Base-by-base conservation (phyloP, 2,329 filamentous ascomycete genomes). In the Knufia fluminis region DNA sequence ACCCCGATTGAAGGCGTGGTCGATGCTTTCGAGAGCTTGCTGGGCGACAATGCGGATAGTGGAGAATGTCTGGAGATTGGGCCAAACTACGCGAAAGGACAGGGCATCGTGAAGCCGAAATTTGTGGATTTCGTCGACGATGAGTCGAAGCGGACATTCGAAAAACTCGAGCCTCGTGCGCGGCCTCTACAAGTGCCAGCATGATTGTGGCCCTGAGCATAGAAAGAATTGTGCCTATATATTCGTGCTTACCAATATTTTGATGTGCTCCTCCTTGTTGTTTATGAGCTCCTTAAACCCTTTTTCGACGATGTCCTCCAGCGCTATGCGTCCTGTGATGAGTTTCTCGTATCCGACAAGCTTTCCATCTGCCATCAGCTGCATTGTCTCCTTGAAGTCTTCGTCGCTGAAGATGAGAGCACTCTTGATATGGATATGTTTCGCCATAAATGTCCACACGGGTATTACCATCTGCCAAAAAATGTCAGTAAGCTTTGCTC, bases 241-340 rank as follows among this genome's bases (percentile, higher is more conserved):
- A 4, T 36, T 36, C 6, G 16, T 36, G 33, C 33, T 43, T 3
- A 20, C 40, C 20, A 83, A 55, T 22, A 83, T 76, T 64, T 83
- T 83, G 22, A 82, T 76, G 57, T 82, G 77, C 43, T 71, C 74
- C 32, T 82, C 76, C 57, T 77, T 79, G 52, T 81, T 72, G 10
- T 74, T 64, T 31, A 80, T 73, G 46, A 83, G 62, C 1, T 75
- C 70, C 52, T 74, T 68, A 54, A 82, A 76, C 0, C 78, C 79
- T 26, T 75, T 69, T 22, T 79, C 70, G 0, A 79, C 75, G 8
- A 80, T 61, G 17, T 77, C 67, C 20, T 77, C 71, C 32, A 83
- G 62, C 36, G 66, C 60, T 24, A 82, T 76, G 56, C 68, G 76
- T 42, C 72, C 70, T 0, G 79, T 82, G 35, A 83, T 79, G 79